These are phyloP conservation scores for Hymenoscyphus infarciens DNA, from an alignment of 2,329 filamentous ascomycete genomes.

Conservation along the genomic window DNA sequence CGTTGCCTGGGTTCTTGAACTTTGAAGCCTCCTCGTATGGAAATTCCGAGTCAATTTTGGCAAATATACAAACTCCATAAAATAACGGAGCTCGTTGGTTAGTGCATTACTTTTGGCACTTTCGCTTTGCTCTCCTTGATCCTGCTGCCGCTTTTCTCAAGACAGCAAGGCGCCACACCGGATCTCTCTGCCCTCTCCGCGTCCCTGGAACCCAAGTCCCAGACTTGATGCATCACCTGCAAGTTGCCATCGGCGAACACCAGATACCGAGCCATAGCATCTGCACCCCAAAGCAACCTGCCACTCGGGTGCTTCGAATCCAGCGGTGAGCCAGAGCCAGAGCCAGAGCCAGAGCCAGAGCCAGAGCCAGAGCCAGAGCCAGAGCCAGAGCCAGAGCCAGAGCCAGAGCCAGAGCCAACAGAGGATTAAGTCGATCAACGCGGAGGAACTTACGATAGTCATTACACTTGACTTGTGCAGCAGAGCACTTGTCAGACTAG, in stretches of 20 bases:
- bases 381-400: not conserved
- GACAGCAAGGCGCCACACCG: not conserved
- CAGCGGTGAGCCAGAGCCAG: not conserved
- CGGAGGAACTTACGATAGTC: not conserved
- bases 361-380: not conserved
- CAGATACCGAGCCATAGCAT: not conserved
- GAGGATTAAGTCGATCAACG: not conserved
- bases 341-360: too few species aligned
- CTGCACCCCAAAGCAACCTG: slow-evolving; percentile 1
- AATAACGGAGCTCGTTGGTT: too few species aligned
- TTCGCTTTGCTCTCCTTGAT: not conserved
- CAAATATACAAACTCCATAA: too few species aligned
- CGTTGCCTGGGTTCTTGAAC: too few species aligned
- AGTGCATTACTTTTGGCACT: not conserved
- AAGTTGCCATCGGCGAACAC: not conserved
- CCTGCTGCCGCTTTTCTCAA: not conserved
- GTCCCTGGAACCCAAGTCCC: not conserved
- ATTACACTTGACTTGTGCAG: slow-evolving; percentile 2
- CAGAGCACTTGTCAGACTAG: not conserved
- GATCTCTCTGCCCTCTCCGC: not conserved
- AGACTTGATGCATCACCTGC: not conserved
- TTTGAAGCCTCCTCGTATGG: too few species aligned
- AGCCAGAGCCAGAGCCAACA: not conserved
- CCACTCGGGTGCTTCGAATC: not conserved
- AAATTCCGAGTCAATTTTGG: too few species aligned